Percentiles rank a stretch among this genome's conserved stretches.
Conservation (phyloP, 2,329 filamentous ascomycete species). For the Cladosporium cucumerinum region DNA sequence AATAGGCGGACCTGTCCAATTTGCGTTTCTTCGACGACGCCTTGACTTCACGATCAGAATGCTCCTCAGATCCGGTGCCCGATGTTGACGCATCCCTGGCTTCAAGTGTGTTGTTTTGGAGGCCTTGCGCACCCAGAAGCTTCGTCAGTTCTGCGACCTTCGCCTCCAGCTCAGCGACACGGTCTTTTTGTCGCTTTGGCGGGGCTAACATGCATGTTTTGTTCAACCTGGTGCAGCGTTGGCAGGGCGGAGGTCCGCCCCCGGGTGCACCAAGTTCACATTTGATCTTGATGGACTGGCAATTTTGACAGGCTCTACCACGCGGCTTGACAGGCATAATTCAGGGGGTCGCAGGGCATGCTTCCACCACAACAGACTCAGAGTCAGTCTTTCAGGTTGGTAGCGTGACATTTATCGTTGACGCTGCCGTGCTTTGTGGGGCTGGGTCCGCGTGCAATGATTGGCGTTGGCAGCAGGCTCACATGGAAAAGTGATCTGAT, state of each 20-base stretch:
- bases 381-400: background rate
- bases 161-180: slow-evolving; percentile 30
- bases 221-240: slow-evolving; percentile 28
- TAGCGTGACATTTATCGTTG: slow-evolving; percentile 1
- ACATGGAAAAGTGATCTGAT: slow-evolving; percentile 2
- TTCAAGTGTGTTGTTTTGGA: slow-evolving; percentile 17
- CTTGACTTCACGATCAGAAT: background rate
- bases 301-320: slow-evolving; percentile 26
- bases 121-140: slow-evolving; percentile 27
- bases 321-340: slow-evolving; percentile 17
- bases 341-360: background rate
- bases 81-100: background rate
- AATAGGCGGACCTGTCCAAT: slow-evolving; percentile 5
- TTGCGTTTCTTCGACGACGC: slow-evolving; percentile 19
- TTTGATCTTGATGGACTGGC: slow-evolving; percentile 30
- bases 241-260: slow-evolving; percentile 25
- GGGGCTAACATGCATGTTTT: slow-evolving; percentile 28
- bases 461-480: background rate
- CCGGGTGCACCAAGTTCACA: slow-evolving; percentile 25
- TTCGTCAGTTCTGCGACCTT: slow-evolving; percentile 30
- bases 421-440: background rate
- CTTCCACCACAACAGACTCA: background rate
- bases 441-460: background rate
- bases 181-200: slow-evolving; percentile 27
- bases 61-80: background rate